phyloP scores from a whole-genome alignment of 257 asterid genomes.

The Knoxia roxburghii region DNA sequence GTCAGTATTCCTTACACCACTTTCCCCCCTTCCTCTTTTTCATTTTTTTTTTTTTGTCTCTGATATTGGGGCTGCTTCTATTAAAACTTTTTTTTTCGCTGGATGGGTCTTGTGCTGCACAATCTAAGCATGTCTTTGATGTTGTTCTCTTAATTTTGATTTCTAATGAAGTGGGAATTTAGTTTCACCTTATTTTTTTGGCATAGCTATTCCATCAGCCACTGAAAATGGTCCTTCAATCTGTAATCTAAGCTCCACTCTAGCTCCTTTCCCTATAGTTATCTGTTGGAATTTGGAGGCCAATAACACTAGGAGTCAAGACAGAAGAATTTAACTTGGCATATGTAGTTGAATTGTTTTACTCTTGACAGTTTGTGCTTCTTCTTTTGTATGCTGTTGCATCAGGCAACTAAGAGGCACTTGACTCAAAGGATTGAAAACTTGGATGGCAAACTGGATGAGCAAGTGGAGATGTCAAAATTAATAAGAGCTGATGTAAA shows the following conservation, averaged over 20 bases:
- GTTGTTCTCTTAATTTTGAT: not conserved
- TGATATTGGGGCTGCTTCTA: too few relatives aligned
- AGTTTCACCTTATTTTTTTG: not conserved
- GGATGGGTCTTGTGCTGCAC: not conserved
- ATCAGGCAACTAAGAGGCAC: constrained; percentile 79
- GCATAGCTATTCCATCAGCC: not conserved
- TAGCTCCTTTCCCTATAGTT: not conserved
- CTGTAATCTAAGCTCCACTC: not conserved
- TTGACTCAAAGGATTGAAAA: constrained; percentile 91
- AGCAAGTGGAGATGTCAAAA: constrained; percentile 78
- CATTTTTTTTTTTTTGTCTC: too few relatives aligned
- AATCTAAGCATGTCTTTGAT: not conserved
- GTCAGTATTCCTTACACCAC: constrained; percentile 51
- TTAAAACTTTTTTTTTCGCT: not conserved
- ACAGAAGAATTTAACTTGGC: too few relatives aligned
- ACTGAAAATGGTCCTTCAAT: not conserved
- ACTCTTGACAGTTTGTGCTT: not conserved
- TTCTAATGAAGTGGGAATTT: not conserved
- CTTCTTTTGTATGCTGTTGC: too few relatives aligned
- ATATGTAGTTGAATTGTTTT: not conserved
- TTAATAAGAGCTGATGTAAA: constrained; percentile 67
- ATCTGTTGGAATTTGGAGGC: not conserved
- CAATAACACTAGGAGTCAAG: too few relatives aligned
- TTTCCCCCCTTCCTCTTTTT: too few relatives aligned
- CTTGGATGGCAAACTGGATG: constrained; percentile 86